Base-by-base conservation (phyloP, 2,329 filamentous ascomycete species). In the Botrytis fabae region DNA sequence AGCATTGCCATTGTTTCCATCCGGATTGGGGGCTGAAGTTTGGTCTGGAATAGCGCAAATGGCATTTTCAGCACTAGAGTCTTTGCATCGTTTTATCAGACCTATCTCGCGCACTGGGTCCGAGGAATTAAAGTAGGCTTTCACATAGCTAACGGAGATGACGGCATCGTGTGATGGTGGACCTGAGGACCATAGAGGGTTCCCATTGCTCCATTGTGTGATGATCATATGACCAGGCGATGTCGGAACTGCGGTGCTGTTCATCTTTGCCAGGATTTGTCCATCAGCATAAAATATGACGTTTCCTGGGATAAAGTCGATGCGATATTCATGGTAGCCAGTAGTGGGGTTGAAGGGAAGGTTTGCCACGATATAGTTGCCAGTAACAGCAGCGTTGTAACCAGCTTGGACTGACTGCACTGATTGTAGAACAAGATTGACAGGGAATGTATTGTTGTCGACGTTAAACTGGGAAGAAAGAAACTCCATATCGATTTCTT, bases 401-500 rank as follows among this genome's bases (percentile, higher is more conserved):
- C 90, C 91, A 8, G 85, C 84, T 20, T 84, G 79, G 2, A 85
- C 85, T 0, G 91, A 89, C 46, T 86, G 82, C 9, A 85, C 85
- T 1, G 92, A 91, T 79, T 95, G 93, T 10, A 94, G 84, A n/a
- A 94, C 92, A 1, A 95, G 87, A 79, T 94, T 93, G 70, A 94
- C 84, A 0, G 89, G 87, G 75, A 86, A 91, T 46, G 84, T 84
- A 40, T 83, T 81, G 70, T 86, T 85, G 65, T 79, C 78, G 2
- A 79, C 76, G 73, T 88, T 84, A 80, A 91, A 92, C 75, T 93
- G 85, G 35, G 84, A 84, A 2, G 92, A 93, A 3, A 95, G 85
- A 79, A 94, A 93, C 77, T 95, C 93, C 82, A 95, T 90, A 80
- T 95, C 92, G 77, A 95, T 93, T 78, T 95, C 92, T 79, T 93